Evolutionary conservation across 768 basidiomycete genomes (phyloP), one percentile per base, ranked within the genome.

Genomic region (Boletus reticuloceps): DNA sequence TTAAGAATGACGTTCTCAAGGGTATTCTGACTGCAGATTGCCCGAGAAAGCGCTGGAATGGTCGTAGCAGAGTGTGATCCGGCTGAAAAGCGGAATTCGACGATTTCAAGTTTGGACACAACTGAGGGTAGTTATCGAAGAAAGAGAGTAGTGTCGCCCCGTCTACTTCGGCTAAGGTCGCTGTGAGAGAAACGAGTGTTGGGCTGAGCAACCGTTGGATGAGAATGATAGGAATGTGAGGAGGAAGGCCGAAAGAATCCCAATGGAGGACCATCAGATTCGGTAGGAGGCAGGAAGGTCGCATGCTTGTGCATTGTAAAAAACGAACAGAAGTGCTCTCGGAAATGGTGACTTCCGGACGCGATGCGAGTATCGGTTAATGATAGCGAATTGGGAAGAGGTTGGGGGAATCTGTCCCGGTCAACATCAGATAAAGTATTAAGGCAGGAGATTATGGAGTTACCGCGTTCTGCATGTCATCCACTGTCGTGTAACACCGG

Each of bases 191-290:
- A 36, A 55, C 40, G 19, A 63, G 61, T 1, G 54, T 34, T 20
- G 61, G 56, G 38, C 38, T 44, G 42, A 63, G 61, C 43, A 63
- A 39, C 17, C 17, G 54, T 27, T 51, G 57, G 20, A 63, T 53
- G 41, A 47, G 44, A 37, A 47, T 29, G 13, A 49, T 43, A 5
- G 54, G 51, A 7, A 42, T 29, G 16, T 38, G 10, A 8, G 13
- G 10, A 19, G 34, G 19, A 9, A 1, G 6, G 25, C 10, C 1
- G 17, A 6, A 19, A 22, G 51, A 20, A 22, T 13, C 29, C 54
- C 55, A 63, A 7, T 1, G 11, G 20, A 62, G 60, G n/a, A 17
- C 29, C 48, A 8, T 54, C 2, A 59, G 29, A 6, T 59, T 57
- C 14, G 63, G 59, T 1, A 61, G 34, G 20, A 61, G 55, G 29